Conservation (phyloP, 2,329 filamentous ascomycete genomes). For the Leptodontidium sp. region DNA sequence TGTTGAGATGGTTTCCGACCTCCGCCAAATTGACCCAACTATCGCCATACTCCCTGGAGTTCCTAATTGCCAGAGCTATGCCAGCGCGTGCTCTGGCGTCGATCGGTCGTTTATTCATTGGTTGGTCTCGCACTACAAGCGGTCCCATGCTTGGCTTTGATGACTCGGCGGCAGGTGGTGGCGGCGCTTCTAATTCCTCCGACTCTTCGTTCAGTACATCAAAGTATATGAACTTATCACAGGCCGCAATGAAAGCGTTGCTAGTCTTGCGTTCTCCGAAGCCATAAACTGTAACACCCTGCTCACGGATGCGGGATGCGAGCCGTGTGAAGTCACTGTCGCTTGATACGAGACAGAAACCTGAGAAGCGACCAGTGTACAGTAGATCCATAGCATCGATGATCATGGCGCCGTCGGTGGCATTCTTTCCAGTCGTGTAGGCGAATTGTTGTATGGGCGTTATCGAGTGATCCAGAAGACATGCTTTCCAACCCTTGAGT, state of each 20-base stretch:
- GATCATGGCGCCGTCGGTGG: constrained; percentile 17
- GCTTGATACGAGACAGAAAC: constrained; percentile 19
- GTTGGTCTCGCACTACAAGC: neutral
- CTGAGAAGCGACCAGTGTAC: constrained; percentile 18
- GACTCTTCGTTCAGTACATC: constrained; percentile 9
- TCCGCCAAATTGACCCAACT: constrained; percentile 10
- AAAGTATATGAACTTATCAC: constrained; percentile 15
- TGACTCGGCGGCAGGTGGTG: neutral
- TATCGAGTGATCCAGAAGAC: constrained; percentile 8
- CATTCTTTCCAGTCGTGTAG: constrained; percentile 17
- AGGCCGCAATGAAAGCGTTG: constrained; percentile 10
- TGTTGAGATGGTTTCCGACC: neutral
- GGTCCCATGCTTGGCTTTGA: neutral
- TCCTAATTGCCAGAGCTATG: neutral
- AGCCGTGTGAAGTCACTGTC: constrained; percentile 19
- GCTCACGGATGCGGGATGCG: constrained; percentile 15
- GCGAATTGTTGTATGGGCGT: constrained; percentile 15
- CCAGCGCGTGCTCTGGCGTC: neutral
- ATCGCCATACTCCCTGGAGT: neutral
- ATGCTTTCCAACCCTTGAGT: neutral
- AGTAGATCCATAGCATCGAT: constrained; percentile 20
- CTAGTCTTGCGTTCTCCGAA: constrained; percentile 6
- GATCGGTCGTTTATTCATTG: neutral
- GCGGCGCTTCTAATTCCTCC: neutral
- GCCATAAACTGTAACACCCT: constrained; percentile 17